Base-by-base conservation (phyloP, 176 grass and related monocot species). In the Ananas comosus region DNA sequence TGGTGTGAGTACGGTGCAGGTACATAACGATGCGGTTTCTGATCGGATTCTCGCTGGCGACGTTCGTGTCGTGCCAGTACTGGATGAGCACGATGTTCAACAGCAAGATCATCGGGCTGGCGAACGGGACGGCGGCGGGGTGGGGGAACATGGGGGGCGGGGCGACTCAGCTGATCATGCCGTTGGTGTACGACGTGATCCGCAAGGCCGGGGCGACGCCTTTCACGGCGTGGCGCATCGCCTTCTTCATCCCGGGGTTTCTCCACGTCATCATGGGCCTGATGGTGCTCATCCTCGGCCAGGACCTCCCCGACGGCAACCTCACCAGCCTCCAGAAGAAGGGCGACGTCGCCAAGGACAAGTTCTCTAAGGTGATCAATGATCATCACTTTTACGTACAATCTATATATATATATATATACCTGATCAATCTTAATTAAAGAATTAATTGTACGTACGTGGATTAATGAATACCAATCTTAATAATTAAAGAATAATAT, bases 71-170 rank as follows among this genome's bases (percentile, higher is more conserved):
- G 0, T 96, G 88, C 64, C 92, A 96, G 64, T 96, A 91, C 28
- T 96, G 88, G 83, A 96, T 86, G 85, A 91, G 88, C 78, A 96
- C 92, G 18, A 96, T 96, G 92, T 96, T 96, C 77, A 96, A 83
- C 67, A 75, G 82, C 72, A 84, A 85, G 92, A 96, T 96, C 64
- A 85, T 96, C 18, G 92, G 83, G 11, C 27, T 77, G 0, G 88
- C 84, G 1, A 96, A 96, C 18, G 88, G 83, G 2, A 69, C 90
- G 0, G 88, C 88, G 0, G 79, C 88, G 0, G 92, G 92, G 0
- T 96, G 92, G 92, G 92, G 88, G 0, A 86, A 96, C 83, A 91
- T 96, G 88, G 88, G 92, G 17, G 92, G 92, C 21, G 88, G 92
- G 13, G 88, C 92, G 19, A 96, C 92, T 42, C 92, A 96, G 51